A percentile compares a stretch with the other conserved stretches of the same genome.
Conservation (phyloP, 257 asterid species). For the Linaria vulgaris region DNA sequence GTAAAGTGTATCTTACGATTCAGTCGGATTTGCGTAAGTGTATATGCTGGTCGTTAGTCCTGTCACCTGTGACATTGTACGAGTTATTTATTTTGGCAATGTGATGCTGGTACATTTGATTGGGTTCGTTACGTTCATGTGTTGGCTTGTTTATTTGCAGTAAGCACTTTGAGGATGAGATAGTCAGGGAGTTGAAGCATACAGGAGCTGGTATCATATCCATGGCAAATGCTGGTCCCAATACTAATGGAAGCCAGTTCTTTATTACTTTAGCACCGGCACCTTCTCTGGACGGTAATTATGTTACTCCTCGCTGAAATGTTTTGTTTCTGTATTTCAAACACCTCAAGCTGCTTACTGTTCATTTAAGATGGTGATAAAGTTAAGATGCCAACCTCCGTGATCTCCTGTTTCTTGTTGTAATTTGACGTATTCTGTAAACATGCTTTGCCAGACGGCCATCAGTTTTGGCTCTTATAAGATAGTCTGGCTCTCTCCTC, state of each 20-base stretch:
- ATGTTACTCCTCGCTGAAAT: slow-evolving; percentile 10
- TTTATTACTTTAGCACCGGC: slow-evolving; percentile 95
- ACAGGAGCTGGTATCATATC: slow-evolving; percentile 98
- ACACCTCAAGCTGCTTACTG: background rate
- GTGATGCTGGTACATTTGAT: too few relatives aligned
- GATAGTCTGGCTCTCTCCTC: too few relatives aligned
- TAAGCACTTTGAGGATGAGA: slow-evolving; percentile 91
- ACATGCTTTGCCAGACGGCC: too few relatives aligned
- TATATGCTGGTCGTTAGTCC: too few relatives aligned
- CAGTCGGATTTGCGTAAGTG: too few relatives aligned
- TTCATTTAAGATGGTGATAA: background rate
- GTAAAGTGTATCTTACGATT: too few relatives aligned
- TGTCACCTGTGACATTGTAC: too few relatives aligned
- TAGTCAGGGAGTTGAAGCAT: slow-evolving; percentile 77
- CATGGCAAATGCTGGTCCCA: slow-evolving; percentile 99
- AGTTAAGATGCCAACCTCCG: background rate
- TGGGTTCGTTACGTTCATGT: too few relatives aligned
- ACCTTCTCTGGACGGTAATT: slow-evolving; percentile 84
- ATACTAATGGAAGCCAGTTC: slow-evolving; percentile 98
- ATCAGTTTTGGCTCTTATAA: too few relatives aligned
- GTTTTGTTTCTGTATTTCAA: slow-evolving; percentile 10
- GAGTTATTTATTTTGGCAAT: too few relatives aligned
- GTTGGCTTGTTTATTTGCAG: slow-evolving; percentile 38
- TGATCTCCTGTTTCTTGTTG: background rate
- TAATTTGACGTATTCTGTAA: background rate